Percentiles rank a stretch among this genome's conserved stretches.
These are phyloP conservation scores for Saraca asoca DNA, from an alignment of 331 rosid genomes.

Conservation along the genomic window DNA sequence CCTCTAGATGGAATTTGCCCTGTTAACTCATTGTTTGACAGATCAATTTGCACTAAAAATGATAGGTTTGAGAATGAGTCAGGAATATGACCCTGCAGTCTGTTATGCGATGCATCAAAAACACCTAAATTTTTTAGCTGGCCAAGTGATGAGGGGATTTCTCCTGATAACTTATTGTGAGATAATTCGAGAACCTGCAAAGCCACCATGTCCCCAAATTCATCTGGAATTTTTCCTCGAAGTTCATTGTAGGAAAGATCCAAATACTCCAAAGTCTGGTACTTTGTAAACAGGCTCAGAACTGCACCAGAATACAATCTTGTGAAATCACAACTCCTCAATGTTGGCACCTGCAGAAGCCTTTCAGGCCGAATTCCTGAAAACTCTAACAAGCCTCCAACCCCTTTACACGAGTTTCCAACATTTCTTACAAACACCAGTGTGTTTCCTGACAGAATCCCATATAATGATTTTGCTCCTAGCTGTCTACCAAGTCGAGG, in stretches of 20 bases:
- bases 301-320: slow-evolving; percentile 90
- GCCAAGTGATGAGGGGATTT: slow-evolving; percentile 87
- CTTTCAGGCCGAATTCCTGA: slow-evolving; percentile 90
- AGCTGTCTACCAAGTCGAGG: slow-evolving; percentile 87
- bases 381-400: slow-evolving; percentile 90
- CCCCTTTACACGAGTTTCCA: slow-evolving; percentile 92
- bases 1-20: slow-evolving; percentile 94
- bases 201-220: slow-evolving; percentile 93
- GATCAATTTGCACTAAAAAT: slow-evolving; percentile 91
- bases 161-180: slow-evolving; percentile 94
- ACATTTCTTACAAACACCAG: slow-evolving; percentile 88
- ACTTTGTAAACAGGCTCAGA: slow-evolving; percentile 78
- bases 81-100: slow-evolving; percentile 91
- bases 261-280: slow-evolving; percentile 91
- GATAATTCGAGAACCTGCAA: slow-evolving; percentile 87
- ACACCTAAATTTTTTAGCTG: slow-evolving; percentile 84
- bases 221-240: slow-evolving; percentile 84
- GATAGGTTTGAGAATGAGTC: slow-evolving; percentile 95
- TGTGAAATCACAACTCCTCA: slow-evolving; percentile 91
- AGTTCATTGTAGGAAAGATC: slow-evolving; percentile 95
- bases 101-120: slow-evolving; percentile 91
- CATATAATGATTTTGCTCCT: slow-evolving; percentile 77
- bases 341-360: slow-evolving; percentile 74
- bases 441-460: slow-evolving; percentile 89
- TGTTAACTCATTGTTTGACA: slow-evolving; percentile 83